A percentile compares a stretch with the other conserved stretches of the same genome.
phyloP scores from a whole-genome alignment of 805 yeast species.

The Ogataea trehalophila region DNA sequence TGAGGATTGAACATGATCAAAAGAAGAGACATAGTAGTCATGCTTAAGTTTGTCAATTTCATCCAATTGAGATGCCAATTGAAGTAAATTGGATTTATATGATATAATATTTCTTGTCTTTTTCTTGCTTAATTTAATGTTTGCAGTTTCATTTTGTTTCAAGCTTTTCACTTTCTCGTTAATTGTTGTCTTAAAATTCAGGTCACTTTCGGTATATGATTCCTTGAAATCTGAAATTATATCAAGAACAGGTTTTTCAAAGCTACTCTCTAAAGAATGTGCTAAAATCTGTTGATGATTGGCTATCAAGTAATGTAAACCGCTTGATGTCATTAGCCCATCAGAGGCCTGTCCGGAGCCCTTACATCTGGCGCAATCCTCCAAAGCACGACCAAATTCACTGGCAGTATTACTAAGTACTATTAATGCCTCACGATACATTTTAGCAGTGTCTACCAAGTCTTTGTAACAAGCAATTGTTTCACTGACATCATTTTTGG shows the following conservation, averaged over 20 bases:
- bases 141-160: conserved; percentile 56
- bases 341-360: conserved; percentile 58
- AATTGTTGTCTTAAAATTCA: conserved; percentile 48
- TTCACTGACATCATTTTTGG: conserved; percentile 52
- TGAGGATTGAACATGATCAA: conserved; percentile 57
- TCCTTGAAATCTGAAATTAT: conserved; percentile 41
- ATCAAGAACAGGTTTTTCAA: conserved; percentile 47
- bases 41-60: conserved; percentile 73
- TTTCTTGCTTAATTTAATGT: conserved; percentile 51
- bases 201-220: conserved; percentile 44
- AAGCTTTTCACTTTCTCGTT: conserved; percentile 48
- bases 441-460: conserved; percentile 41
- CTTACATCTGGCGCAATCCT: conserved; percentile 54
- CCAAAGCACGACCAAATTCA: conserved; percentile 67
- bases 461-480: conserved; percentile 46
- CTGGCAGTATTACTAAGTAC: conserved; percentile 56
- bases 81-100: conserved; percentile 62
- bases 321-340: conserved; percentile 67
- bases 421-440: conserved; percentile 43
- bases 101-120: conserved; percentile 61
- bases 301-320: conserved; percentile 69
- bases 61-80: conserved; percentile 69
- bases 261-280: conserved; percentile 46
- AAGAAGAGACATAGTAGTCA: conserved; percentile 65
- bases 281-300: conserved; percentile 74